A percentile compares a stretch with the other conserved stretches of the same genome.
These are phyloP conservation scores for Neofusicoccum parvum DNA, from an alignment of 2,329 filamentous ascomycete species.

Conservation along the genomic window DNA sequence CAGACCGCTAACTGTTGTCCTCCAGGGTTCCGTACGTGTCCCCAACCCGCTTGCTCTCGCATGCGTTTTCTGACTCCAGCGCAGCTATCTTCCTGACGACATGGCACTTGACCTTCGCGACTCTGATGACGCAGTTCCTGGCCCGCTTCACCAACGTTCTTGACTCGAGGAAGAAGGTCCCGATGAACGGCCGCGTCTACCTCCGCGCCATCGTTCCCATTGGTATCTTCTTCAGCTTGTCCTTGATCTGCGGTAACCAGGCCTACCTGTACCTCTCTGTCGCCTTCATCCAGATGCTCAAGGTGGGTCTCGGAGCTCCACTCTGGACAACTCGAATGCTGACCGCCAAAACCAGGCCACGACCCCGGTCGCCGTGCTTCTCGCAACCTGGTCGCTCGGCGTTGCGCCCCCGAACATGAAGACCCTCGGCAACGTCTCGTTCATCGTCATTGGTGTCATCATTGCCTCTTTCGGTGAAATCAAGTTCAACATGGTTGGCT, in stretches of 20 bases:
- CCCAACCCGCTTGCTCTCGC: neutral
- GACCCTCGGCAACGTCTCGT: conserved; percentile 87
- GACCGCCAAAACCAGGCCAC: conserved; percentile 65
- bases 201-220: conserved; percentile 92
- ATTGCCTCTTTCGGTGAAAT: conserved; percentile 96
- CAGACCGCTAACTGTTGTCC: conserved; percentile 32
- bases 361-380: conserved; percentile 87
- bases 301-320: conserved; percentile 58
- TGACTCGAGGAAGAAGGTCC: conserved; percentile 92
- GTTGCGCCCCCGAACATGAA: conserved; percentile 81
- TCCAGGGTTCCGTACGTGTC: conserved; percentile 50
- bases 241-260: conserved; percentile 93
- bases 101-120: conserved; percentile 94
- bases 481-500: conserved; percentile 80
- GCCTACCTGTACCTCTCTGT: conserved; percentile 95
- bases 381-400: conserved; percentile 86
- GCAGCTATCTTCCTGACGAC: conserved; percentile 77
- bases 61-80: conserved; percentile 43
- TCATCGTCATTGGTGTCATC: conserved; percentile 92
- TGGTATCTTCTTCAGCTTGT: conserved; percentile 92
- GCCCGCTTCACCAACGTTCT: conserved; percentile 86
- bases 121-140: conserved; percentile 89
- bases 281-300: conserved; percentile 98
- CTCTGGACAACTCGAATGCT: conserved; percentile 17
- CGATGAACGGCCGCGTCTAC: conserved; percentile 95